Evolutionary conservation across 106 monocot species (phyloP), one percentile per base, ranked within the genome.

Genomic region (Dendrobium catenatum): DNA sequence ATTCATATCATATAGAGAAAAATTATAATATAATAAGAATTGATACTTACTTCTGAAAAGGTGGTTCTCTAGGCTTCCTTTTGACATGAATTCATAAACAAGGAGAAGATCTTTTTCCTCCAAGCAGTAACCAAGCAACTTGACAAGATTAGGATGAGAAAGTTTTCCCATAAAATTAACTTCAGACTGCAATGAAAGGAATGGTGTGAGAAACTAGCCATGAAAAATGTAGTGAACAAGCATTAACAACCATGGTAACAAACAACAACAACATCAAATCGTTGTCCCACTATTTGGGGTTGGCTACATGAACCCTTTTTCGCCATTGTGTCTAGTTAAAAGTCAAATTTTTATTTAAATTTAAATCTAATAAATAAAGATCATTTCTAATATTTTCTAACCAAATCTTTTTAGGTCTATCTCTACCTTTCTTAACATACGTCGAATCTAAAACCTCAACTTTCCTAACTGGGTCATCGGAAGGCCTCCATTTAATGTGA

Each of bases 131-230:
- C 83, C 83, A 37, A 83, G 20, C 17, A 83, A 56, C 70, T 79
- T 83, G 17, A 83, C 83, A 58, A 83, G 83, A 83, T 83, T 83
- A 44, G 83, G 83, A 74, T 83, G 83, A 56, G 83, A 83, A 0
- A 83, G 80, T n/a, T 43, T 79, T 61, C 79, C 82, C 43, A 82
- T 64, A 74, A 82, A 81, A 73, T 78, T 84, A 72, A 82, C 78
- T 81, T 83, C 80, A 41, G 80, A 75, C 77, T 80, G 83, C 49
- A 73, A 59, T 49, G 37, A 17, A 15, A 76, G 55, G 42, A 73
- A 79, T 27, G 46, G 48, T 37, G 67, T 42, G 40, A 82, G 29
- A 66, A 82, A 31, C 27, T 61, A 82, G 70, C n/a, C 40, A 42
- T 42, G 42, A 73, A 42, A 70, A 74, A 44, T 8, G 43, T 10